Conservation (phyloP, 2,329 filamentous ascomycete species). For the Xylaria sp. region DNA sequence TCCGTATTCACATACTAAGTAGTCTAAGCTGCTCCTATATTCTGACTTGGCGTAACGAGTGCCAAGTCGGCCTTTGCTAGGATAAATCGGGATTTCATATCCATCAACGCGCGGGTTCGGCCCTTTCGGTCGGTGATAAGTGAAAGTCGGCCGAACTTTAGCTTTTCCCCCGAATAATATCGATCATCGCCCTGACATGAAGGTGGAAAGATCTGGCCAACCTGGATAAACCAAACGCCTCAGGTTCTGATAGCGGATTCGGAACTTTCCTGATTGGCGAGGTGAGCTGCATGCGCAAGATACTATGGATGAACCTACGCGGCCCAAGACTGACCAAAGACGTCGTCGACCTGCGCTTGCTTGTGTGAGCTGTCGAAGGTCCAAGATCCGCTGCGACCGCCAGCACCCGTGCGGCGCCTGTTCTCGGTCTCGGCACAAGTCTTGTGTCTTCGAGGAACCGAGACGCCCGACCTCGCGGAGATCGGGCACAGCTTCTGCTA, state of each 20-base stretch:
- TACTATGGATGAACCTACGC: conserved; percentile 22
- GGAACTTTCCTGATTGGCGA: not conserved
- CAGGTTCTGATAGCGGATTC: not conserved
- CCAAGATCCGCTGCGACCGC: conserved; percentile 72
- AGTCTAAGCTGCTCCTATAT: not conserved
- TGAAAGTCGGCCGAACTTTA: conserved; percentile 31
- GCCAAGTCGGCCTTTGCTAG: conserved; percentile 12
- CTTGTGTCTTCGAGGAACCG: conserved; percentile 59
- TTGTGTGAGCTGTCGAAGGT: conserved; percentile 62
- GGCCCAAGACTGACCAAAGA: conserved; percentile 38
- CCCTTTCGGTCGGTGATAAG: conserved; percentile 25
- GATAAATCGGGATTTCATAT: conserved; percentile 1
- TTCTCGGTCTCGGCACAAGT: conserved; percentile 63
- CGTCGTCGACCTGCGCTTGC: conserved; percentile 47
- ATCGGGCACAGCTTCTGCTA: conserved; percentile 41
- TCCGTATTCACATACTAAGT: no score
- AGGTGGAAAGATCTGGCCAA: not conserved
- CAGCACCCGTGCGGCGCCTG: conserved; percentile 70
- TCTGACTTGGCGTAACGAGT: not conserved
- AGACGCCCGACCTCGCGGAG: conserved; percentile 36
- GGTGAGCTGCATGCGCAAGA: conserved; percentile 1
- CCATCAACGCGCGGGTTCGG: not conserved
- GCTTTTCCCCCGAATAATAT: conserved; percentile 19
- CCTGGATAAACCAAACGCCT: not conserved
- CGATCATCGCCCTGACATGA: conserved; percentile 1